Evolutionary conservation across 768 basidiomycete species (phyloP), one percentile per base, ranked within the genome.

Genomic region (Boletus sp.): DNA sequence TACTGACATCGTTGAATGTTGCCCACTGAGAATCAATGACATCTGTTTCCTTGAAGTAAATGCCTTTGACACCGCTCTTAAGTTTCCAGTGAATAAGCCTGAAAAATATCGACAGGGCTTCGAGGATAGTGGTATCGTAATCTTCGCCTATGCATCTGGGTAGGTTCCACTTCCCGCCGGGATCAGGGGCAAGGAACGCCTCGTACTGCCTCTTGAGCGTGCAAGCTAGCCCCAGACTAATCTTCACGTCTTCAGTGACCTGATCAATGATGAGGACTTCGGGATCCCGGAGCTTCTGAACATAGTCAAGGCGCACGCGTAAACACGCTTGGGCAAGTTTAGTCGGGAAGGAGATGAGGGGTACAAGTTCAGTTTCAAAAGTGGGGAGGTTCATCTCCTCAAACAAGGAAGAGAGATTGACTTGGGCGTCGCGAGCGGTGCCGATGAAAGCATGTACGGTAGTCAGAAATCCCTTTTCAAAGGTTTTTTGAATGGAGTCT

Each of bases 21-120:
- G 90, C 88, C 91, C 94, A 96, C 65, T 98, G 94, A 7, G 89
- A 87, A 69, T 99, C 96, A 37, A 99, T 80, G n/a, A 98, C 86
- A 70, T 98, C 96, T 0, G 95, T 97, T 77, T 99, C 97, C 68
- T 95, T 94, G 79, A 98, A 95, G 73, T 96, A 91, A 47, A 95
- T 92, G 18, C 89, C 90, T 70, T 92, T 94, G 57, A 86, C 82
- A 18, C 90, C 92, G 61, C 91, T 90, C 78, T 96, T 96, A 50
- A 99, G 80, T 71, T 98, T 96, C 91, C 90, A 94, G 62, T 96
- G 93, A 20, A 98, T 86, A 36, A 99, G 79, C 67, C 83, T 89
- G 80, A 99, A 99, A 75, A 98, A 95, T 67, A 87, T 86, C 7
- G 85, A 81, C 58, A 98, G 76, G 3, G 92, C 91, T 59, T 95